These are phyloP conservation scores for Aspergillus udagawae DNA, from an alignment of 2,329 filamentous ascomycete species.

Conservation along the genomic window DNA sequence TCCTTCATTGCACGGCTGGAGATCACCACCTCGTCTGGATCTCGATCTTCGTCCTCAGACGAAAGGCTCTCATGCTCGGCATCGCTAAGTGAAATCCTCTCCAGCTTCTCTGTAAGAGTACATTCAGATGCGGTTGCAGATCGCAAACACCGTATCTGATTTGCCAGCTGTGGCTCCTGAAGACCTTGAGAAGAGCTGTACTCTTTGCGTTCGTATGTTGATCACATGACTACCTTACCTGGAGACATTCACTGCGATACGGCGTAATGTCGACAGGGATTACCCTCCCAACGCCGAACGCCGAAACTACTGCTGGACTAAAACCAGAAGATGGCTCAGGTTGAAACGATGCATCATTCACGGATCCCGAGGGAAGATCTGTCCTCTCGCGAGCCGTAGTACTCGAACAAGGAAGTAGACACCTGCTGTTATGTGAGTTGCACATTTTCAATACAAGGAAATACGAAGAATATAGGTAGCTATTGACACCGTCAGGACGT, in stretches of 20 bases:
- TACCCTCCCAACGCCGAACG: neutral
- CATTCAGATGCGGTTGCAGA: no score
- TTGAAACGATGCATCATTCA: neutral
- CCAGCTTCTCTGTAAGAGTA: neutral
- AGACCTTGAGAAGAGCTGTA: no score
- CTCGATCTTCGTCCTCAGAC: neutral
- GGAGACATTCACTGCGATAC: no score
- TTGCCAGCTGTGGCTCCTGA: no score
- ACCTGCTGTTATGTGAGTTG: neutral
- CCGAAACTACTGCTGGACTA: neutral
- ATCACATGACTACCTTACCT: no score
- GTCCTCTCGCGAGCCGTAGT: neutral
- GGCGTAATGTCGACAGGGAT: neutral
- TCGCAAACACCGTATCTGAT: no score
- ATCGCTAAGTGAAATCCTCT: neutral
- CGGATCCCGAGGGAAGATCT: no score
- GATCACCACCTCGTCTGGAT: no score
- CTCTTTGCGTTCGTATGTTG: no score
- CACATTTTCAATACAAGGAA: neutral
- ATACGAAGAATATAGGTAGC: no score
- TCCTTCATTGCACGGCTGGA: no score
- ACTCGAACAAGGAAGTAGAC: neutral
- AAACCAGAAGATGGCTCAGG: no score
- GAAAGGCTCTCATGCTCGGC: neutral
- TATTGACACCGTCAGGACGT: slow-evolving; percentile 1